Evolutionary conservation across 1,139 yeast genomes (phyloP).

Genomic region (Pichia inconspicua): DNA sequence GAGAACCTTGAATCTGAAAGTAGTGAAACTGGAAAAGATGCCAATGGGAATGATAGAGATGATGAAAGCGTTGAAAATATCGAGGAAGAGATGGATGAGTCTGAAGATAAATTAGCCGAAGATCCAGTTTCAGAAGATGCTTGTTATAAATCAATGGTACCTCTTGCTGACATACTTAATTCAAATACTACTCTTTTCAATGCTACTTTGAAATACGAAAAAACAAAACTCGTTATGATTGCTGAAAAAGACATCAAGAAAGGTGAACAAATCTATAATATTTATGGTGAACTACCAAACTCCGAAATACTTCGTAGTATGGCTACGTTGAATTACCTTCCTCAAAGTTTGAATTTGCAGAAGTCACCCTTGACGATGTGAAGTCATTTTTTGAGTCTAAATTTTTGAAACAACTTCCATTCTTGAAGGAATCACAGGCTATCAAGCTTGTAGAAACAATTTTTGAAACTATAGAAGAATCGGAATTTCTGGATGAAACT

Average conservation of each 20-base stretch:
- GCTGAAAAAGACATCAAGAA: slow-evolving; percentile 52
- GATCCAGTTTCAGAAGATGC: slow-evolving; percentile 31
- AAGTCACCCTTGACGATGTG: slow-evolving; percentile 44
- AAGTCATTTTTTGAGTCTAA: slow-evolving; percentile 29
- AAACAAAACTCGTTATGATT: slow-evolving; percentile 51
- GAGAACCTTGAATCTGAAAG: slow-evolving; percentile 2
- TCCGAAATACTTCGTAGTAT: slow-evolving; percentile 75
- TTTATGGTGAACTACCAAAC: slow-evolving; percentile 87
- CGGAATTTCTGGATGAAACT: slow-evolving; percentile 26
- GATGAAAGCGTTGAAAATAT: slow-evolving; percentile 7
- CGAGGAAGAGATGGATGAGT: slow-evolving; percentile 9
- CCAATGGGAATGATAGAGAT: slow-evolving; percentile 24
- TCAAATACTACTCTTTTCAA: slow-evolving; percentile 77
- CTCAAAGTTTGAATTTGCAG: slow-evolving; percentile 76
- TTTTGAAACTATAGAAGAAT: slow-evolving; percentile 26
- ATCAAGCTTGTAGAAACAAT: slow-evolving; percentile 28
- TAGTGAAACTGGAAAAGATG: slow-evolving; percentile 20
- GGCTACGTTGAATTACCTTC: slow-evolving; percentile 82
- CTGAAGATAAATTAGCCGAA: slow-evolving; percentile 7
- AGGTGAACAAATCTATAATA: slow-evolving; percentile 76
- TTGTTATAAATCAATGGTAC: slow-evolving; percentile 77
- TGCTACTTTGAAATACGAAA: slow-evolving; percentile 53
- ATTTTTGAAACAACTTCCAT: slow-evolving; percentile 19
- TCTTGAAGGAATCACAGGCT: slow-evolving; percentile 13
- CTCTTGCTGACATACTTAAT: slow-evolving; percentile 83